Evolutionary conservation across 1,139 yeast genomes (phyloP).

Genomic region (Citeromyces siamensis): DNA sequence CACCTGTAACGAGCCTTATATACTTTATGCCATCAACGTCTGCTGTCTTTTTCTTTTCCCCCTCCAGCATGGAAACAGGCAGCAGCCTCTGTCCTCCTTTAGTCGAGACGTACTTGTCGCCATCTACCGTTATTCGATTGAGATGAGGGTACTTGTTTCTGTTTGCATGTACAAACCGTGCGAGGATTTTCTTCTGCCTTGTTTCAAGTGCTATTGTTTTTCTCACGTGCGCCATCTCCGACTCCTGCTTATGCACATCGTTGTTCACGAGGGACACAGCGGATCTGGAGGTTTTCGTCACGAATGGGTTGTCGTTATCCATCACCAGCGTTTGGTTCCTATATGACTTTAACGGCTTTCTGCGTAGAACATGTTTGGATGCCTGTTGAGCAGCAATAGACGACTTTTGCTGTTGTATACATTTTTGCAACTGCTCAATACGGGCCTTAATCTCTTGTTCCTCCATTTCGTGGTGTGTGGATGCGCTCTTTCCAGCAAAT

Average conservation of each 20-base stretch:
- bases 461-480: neutral
- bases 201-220: conserved; percentile 2
- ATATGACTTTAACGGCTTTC: conserved; percentile 6
- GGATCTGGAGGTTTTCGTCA: conserved; percentile 20
- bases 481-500: too few relatives aligned
- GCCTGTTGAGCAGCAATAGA: neutral
- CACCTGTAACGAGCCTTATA: conserved; percentile 19
- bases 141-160: conserved; percentile 21
- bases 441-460: conserved; percentile 8
- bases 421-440: conserved; percentile 8
- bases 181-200: conserved; percentile 8
- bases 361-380: conserved; percentile 4
- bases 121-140: conserved; percentile 26
- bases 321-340: neutral
- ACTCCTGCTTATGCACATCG: conserved; percentile 17
- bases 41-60: conserved; percentile 10
- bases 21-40: conserved; percentile 23
- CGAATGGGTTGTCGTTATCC: conserved; percentile 11
- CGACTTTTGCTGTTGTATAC: conserved; percentile 2
- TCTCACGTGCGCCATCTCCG: conserved; percentile 5
- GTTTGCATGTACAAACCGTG: conserved; percentile 16
- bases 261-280: conserved; percentile 27
- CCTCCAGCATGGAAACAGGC: conserved; percentile 11
- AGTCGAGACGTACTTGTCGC: conserved; percentile 16
- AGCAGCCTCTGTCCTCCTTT: conserved; percentile 13